These are phyloP conservation scores for Solanum gracilifrons DNA, from an alignment of 257 asterid genomes.

Conservation along the genomic window DNA sequence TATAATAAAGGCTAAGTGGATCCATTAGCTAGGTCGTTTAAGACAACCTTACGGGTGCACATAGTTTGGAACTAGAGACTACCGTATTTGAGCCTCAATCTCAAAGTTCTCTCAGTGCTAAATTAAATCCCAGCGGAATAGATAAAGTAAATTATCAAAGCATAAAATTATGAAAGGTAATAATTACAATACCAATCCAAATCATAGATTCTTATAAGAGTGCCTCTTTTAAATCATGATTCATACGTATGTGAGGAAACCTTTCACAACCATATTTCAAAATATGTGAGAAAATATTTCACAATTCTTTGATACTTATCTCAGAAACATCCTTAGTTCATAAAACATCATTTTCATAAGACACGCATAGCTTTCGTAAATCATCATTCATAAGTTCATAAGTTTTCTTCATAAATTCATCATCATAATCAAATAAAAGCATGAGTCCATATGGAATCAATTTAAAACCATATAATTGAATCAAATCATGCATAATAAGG, in stretches of 20 bases:
- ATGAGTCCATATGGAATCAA: background rate
- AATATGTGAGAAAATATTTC: background rate
- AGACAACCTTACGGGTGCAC: background rate
- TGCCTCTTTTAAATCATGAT: background rate
- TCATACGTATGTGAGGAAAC: background rate
- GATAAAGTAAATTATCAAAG: background rate
- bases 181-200: background rate
- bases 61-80: background rate
- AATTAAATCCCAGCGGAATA: background rate
- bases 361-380: too few relatives aligned
- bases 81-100: background rate
- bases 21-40: background rate
- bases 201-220: background rate
- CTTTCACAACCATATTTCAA: background rate
- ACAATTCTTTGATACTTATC: background rate
- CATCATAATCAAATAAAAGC: background rate
- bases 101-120: background rate
- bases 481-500: background rate
- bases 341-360: background rate
- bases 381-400: background rate
- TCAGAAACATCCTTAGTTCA: background rate
- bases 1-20: background rate
- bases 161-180: background rate
- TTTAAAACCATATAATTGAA: background rate
- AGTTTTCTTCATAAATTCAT: background rate